Evolutionary conservation across 495 filamentous ascomycete species (phyloP).

Genomic region (Polyplosphaeria fusca): DNA sequence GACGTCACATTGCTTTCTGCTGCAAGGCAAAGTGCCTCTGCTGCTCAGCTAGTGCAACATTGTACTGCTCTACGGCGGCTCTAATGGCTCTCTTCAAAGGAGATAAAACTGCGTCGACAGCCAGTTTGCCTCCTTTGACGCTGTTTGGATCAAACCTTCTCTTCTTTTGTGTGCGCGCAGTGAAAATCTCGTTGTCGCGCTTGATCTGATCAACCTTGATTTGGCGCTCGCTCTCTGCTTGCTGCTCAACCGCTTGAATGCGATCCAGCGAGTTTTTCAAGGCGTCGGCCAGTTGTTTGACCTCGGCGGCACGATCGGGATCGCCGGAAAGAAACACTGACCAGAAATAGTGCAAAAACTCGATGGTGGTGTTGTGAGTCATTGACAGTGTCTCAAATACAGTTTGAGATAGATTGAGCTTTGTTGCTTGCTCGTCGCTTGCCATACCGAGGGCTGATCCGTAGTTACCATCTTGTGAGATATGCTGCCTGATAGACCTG

Average conservation of each 20-base stretch:
- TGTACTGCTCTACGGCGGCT: slow-evolving; percentile 61
- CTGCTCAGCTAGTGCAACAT: slow-evolving; percentile 59
- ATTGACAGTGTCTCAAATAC: slow-evolving; percentile 72
- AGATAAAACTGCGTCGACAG: slow-evolving; percentile 69
- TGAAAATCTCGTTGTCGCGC: slow-evolving; percentile 63
- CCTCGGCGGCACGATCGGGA: slow-evolving; percentile 68
- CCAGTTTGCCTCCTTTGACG: slow-evolving; percentile 69
- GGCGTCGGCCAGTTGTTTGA: slow-evolving; percentile 72
- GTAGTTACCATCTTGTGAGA: slow-evolving; percentile 51
- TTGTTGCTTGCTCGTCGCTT: slow-evolving; percentile 43
- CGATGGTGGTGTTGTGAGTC: slow-evolving; percentile 86
- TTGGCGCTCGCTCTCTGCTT: slow-evolving; percentile 71
- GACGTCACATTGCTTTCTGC: not conserved
- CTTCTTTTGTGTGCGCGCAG: slow-evolving; percentile 63
- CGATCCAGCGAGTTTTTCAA: slow-evolving; percentile 71
- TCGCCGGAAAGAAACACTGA: slow-evolving; percentile 80
- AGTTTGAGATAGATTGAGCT: slow-evolving; percentile 60
- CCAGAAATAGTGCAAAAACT: slow-evolving; percentile 98
- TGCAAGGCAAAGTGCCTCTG: slow-evolving; percentile 23
- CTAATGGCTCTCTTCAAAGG: slow-evolving; percentile 66
- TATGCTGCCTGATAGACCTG: slow-evolving; percentile 53
- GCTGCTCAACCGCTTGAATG: slow-evolving; percentile 73
- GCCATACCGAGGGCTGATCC: slow-evolving; percentile 17
- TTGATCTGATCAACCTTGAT: slow-evolving; percentile 57
- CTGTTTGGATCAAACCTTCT: slow-evolving; percentile 60